phyloP scores from a whole-genome alignment of 106 monocot genomes.

The Allium fistulosum region DNA sequence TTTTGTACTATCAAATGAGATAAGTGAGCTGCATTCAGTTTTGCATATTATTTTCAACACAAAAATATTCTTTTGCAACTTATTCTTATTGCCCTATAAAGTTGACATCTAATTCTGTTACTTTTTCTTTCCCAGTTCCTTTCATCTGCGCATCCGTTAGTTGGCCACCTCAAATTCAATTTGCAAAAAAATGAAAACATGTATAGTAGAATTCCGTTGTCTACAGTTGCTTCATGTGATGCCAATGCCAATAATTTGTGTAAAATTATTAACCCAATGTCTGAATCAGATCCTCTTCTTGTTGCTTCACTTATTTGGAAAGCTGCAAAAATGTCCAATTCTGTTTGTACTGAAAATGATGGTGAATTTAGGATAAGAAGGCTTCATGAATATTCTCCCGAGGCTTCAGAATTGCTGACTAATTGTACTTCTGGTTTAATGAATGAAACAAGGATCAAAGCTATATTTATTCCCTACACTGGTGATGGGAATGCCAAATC shows the following conservation, averaged over 20 bases:
- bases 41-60: not conserved
- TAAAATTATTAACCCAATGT: conserved; percentile 55
- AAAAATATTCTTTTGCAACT: no score
- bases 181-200: conserved; percentile 31
- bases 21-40: not conserved
- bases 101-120: not conserved
- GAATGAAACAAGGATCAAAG: conserved; percentile 25
- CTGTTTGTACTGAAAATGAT: conserved; percentile 27
- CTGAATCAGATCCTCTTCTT: conserved; percentile 61
- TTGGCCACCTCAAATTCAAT: conserved; percentile 58
- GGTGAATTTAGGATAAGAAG: conserved; percentile 48
- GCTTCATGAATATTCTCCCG: conserved; percentile 27
- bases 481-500: conserved; percentile 32
- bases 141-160: conserved; percentile 71
- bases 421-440: conserved; percentile 10
- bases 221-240: conserved; percentile 64
- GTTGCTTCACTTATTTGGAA: conserved; percentile 41
- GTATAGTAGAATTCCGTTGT: conserved; percentile 56
- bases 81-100: no score
- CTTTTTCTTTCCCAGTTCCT: conserved; percentile 45
- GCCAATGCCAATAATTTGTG: conserved; percentile 57
- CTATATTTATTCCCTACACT: conserved; percentile 42
- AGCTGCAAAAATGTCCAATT: conserved; percentile 46
- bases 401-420: conserved; percentile 21
- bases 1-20: no score